A percentile compares a stretch with the other conserved stretches of the same genome.
phyloP scores from a whole-genome alignment of 495 filamentous ascomycete genomes.

The Daldinia bambusicola region DNA sequence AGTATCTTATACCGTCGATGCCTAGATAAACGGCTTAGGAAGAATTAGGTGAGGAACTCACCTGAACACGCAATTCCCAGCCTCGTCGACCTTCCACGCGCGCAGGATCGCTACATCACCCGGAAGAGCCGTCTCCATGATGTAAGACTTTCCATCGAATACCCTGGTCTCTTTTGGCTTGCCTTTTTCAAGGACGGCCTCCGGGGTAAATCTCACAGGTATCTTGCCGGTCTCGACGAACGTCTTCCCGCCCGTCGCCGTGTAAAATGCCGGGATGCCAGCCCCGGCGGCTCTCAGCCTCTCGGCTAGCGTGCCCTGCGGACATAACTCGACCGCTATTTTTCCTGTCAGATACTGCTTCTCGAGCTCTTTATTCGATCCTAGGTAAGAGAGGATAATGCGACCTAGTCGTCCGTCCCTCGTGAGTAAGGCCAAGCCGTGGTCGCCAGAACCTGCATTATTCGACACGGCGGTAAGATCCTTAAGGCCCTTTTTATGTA shows the following conservation, averaged over 20 bases:
- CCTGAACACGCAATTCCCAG: conserved; percentile 72
- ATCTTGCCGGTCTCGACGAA: conserved; percentile 71
- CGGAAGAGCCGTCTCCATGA: conserved; percentile 71
- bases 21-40: too few species aligned
- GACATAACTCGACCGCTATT: conserved; percentile 71
- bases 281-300: conserved; percentile 69
- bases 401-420: conserved; percentile 65
- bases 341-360: conserved; percentile 69
- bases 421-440: conserved; percentile 65
- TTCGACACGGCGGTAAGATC: conserved; percentile 72
- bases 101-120: conserved; percentile 72
- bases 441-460: conserved; percentile 67
- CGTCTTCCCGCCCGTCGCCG: conserved; percentile 69
- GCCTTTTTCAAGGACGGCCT: conserved; percentile 65
- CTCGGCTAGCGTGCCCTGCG: conserved; percentile 73
- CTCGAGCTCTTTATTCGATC: conserved; percentile 73
- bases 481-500: conserved; percentile 60
- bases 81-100: conserved; percentile 71
- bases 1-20: neutral
- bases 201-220: conserved; percentile 62
- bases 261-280: conserved; percentile 75
- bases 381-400: conserved; percentile 69
- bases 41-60: conserved; percentile 27
- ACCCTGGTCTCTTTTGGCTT: conserved; percentile 66
- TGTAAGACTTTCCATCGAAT: conserved; percentile 67